These are phyloP conservation scores for Quercus engelmannii DNA, from an alignment of 306 rosid genomes.

Conservation along the genomic window DNA sequence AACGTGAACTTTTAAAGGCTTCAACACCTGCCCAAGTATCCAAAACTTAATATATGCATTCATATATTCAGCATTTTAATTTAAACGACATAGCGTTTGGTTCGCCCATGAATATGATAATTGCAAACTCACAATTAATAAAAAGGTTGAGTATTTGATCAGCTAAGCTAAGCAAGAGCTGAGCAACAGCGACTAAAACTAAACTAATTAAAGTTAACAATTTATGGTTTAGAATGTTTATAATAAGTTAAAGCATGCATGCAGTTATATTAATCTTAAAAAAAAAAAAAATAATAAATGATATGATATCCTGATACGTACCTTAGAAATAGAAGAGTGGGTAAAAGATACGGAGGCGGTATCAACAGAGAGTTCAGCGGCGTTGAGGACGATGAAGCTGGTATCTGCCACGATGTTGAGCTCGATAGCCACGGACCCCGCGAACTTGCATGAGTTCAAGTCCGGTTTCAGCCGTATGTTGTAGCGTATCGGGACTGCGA, in stretches of 20 bases:
- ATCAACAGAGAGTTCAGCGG: slow-evolving; percentile 52
- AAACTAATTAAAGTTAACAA: too few relatives aligned
- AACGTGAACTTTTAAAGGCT: slow-evolving; percentile 55
- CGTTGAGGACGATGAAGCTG: slow-evolving; percentile 70
- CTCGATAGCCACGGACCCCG: slow-evolving; percentile 60
- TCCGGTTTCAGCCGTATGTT: slow-evolving; percentile 67
- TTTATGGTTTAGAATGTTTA: too few relatives aligned
- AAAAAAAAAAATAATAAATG: too few relatives aligned
- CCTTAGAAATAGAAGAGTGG: slow-evolving; percentile 41
- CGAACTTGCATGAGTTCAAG: slow-evolving; percentile 60
- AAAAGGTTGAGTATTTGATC: too few relatives aligned
- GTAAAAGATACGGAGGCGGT: slow-evolving; percentile 38
- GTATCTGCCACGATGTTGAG: slow-evolving; percentile 64
- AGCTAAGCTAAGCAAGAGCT: too few relatives aligned
- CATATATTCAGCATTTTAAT: background rate
- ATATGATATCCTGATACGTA: background rate
- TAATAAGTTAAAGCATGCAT: too few relatives aligned
- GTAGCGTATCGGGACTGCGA: slow-evolving; percentile 80
- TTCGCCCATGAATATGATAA: too few relatives aligned
- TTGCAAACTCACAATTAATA: too few relatives aligned
- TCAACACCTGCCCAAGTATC: slow-evolving; percentile 45
- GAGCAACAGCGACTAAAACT: too few relatives aligned
- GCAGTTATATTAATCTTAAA: too few relatives aligned
- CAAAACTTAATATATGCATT: background rate
- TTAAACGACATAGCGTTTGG: slow-evolving; percentile 2